Percentiles rank a stretch among this genome's conserved stretches.
Evolutionary conservation across 2,329 filamentous ascomycete species (phyloP).

Genomic region (Claviceps capensis): DNA sequence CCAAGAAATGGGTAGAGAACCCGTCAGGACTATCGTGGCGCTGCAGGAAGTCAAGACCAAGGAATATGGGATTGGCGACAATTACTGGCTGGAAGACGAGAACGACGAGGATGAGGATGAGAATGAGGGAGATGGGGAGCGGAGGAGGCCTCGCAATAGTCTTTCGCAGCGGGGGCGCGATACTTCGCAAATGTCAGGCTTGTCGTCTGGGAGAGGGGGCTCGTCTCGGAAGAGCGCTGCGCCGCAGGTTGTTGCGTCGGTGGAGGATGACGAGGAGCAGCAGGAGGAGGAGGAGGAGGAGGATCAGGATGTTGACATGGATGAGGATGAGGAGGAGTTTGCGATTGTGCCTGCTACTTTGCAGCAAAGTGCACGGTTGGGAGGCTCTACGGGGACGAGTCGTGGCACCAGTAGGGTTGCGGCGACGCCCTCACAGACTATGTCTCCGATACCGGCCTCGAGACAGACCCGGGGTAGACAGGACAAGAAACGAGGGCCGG

Average conservation of each 20-base stretch:
- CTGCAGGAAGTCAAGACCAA: conserved; percentile 60
- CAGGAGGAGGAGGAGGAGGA: background rate
- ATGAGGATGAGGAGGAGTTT: conserved; percentile 3
- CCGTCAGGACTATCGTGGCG: conserved; percentile 47
- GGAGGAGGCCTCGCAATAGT: background rate
- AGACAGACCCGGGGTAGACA: conserved; percentile 9
- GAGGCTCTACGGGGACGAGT: conserved; percentile 11
- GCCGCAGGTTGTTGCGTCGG: conserved; percentile 18
- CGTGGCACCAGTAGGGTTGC: conserved; percentile 9
- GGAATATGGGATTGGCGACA: conserved; percentile 59
- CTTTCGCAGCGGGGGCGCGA: background rate
- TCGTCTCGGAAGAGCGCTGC: conserved; percentile 10
- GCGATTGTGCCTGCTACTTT: background rate
- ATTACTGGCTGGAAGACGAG: conserved; percentile 57
- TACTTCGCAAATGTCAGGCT: background rate
- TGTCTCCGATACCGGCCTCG: conserved; percentile 14
- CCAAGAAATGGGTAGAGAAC: conserved; percentile 27
- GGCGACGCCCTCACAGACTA: conserved; percentile 17
- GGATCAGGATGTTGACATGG: conserved; percentile 16
- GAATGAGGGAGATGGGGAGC: conserved; percentile 2
- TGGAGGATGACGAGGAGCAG: conserved; percentile 15
- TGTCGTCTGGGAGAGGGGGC: background rate
- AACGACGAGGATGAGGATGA: conserved; percentile 15
- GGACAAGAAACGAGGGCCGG: conserved; percentile 21
- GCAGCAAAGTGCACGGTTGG: conserved; percentile 1